Base-by-base conservation (phyloP, 2,329 filamentous ascomycete species). In the Scorias spongiosa region DNA sequence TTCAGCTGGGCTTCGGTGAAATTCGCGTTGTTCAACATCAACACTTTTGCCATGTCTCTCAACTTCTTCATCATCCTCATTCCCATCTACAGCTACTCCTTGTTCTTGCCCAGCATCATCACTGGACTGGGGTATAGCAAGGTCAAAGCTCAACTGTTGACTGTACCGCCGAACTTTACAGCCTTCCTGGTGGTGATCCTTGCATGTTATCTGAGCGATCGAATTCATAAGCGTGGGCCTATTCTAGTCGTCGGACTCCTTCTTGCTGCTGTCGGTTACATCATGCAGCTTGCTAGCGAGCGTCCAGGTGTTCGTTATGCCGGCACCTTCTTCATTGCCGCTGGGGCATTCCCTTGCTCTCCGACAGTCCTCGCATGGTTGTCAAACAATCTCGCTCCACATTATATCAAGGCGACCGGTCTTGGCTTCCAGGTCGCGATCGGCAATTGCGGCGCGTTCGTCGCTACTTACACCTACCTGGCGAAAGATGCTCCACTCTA, bases 101-200 rank as follows among this genome's bases (percentile, higher is more conserved):
- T 70, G n/a, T 69, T 69, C 53, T 56, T 69, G 1, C 66, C 67
- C 0, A 63, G 62, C 29, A 70, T 70, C 51, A 65, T 69, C 49
- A 54, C 54, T 7, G 62, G 58, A 3, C 56, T 69, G 28, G 64
- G 64, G 3, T 67, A 68, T 50, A 59, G 49, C 26, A 55, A 58
- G 2, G 62, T 67, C 11, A 60, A 56, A 12, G 60, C 62, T 2
- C 62, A 65, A 45, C 58, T 64, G n/a, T 52, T 63, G 41, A 64
- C 60, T 10, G 61, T 62, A 1, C 62, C 62, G 8, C 61, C 60
- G 1, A 63, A 63, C 52, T 57, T 62, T 44, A 42, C 57, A 10
- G 55, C 55, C 38, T 58, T 59, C 45, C 49, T 57, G 3, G 41
- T 45, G 3, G 55, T 59, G 1, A 45, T 59, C 30, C 42, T 42